phyloP scores from a whole-genome alignment of 192 early-diverging fungal species.

The Cladochytrium replicatum region DNA sequence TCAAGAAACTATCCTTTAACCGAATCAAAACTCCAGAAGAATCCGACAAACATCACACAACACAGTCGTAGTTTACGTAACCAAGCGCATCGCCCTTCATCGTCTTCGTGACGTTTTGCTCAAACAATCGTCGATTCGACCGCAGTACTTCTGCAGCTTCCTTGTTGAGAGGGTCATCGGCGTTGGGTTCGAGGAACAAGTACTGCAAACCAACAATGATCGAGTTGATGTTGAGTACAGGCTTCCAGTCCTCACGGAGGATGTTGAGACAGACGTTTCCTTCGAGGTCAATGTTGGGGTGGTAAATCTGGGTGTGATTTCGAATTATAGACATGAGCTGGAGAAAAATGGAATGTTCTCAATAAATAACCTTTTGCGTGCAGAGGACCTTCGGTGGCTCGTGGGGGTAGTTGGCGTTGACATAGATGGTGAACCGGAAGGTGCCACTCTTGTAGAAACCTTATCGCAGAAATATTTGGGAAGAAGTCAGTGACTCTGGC shows the following conservation, averaged over 20 bases:
- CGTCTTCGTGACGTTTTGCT: conserved; percentile 59
- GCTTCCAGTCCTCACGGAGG: conserved; percentile 97
- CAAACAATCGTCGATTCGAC: conserved; percentile 59
- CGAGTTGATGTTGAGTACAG: conserved; percentile 87
- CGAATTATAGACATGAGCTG: not conserved
- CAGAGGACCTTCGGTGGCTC: conserved; percentile 89
- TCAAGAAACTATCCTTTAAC: too few relatives aligned
- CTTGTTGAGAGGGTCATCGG: conserved; percentile 97
- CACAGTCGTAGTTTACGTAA: conserved; percentile 60
- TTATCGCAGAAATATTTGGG: conserved; percentile 14
- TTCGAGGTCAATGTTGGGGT: conserved; percentile 95
- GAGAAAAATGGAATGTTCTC: conserved; percentile 1
- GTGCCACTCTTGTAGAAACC: conserved; percentile 78
- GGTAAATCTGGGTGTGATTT: conserved; percentile 64
- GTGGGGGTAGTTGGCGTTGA: conserved; percentile 87
- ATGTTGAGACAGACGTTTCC: conserved; percentile 97
- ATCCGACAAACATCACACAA: too few relatives aligned
- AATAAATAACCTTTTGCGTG: conserved; percentile 59
- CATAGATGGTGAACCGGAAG: conserved; percentile 73
- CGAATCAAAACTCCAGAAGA: too few relatives aligned
- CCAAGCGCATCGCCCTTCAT: conserved; percentile 69
- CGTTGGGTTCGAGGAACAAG: conserved; percentile 88
- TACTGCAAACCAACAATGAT: conserved; percentile 86
- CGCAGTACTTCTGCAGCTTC: conserved; percentile 78
- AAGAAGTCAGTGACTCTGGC: too few relatives aligned